Evolutionary conservation across 2,329 filamentous ascomycete genomes (phyloP), one percentile per base, ranked within the genome.

Genomic region (Thelonectria olida): DNA sequence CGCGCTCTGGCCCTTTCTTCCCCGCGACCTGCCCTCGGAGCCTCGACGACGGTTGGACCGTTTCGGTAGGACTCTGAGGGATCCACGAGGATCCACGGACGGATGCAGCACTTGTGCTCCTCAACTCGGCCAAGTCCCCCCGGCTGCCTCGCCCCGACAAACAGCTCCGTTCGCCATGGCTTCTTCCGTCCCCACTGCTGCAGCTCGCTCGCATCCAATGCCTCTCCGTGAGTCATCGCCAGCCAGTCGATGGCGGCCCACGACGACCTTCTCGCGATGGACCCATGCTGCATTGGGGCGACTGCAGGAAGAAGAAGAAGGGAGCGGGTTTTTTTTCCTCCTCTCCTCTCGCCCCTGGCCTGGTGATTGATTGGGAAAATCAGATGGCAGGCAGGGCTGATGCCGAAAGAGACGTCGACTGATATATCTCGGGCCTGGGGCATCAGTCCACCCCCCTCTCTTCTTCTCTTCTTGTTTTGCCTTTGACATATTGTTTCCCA

Each of bases 341-440:
- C 38, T 10, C 12, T n/a, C 36, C 55, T 41, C 42, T 10, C 15
- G 31, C 25, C 45, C 41, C 31, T 53, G 50, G 20, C 25, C 4
- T 13, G 31, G 10, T 31, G 12, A 34, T 4, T 12, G 23, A 58
- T 23, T 45, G n/a, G 44, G 23, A 47, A 56, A 62, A 34, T 58
- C 36, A 44, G 31, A 54, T 47, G 45, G 47, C 50, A 48, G 58
- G 19, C 42, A 52, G 54, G 41, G 49, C 54, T 62, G 59, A 62
- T 62, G 34, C 38, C 15, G 28, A 25, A 51, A 50, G 36, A 52
- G 39, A 44, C 28, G 50, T 49, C 56, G 59, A 66, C 57, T 61
- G 69, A 72, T 72, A 72, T 72, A 72, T 72, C 69, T 71, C 67
- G 56, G 55, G 58, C 52, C 67, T 65, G 49, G 62, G 51, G 53